Conservation (phyloP, 345 rosid genomes). For the Rubroshorea leprosula region DNA sequence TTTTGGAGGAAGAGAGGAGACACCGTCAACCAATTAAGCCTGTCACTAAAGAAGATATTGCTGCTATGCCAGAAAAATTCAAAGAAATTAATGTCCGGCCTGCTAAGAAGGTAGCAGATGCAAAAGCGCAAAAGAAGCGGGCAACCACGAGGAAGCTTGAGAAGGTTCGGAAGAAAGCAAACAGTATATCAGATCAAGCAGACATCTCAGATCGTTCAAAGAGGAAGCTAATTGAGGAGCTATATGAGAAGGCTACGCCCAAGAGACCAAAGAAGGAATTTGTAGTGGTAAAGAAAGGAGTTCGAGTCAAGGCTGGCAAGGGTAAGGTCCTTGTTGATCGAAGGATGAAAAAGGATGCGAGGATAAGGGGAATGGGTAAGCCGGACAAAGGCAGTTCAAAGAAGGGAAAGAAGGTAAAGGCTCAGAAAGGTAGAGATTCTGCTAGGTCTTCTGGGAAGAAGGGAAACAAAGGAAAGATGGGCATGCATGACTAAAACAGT, state of each 20-base stretch:
- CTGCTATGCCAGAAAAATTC: slow-evolving; percentile 83
- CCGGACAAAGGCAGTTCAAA: slow-evolving; percentile 44
- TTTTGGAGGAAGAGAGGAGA: slow-evolving; percentile 78
- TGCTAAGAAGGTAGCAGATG: slow-evolving; percentile 92
- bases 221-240: slow-evolving; percentile 73
- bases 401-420: slow-evolving; percentile 48
- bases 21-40: slow-evolving; percentile 77
- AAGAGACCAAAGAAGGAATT: slow-evolving; percentile 67
- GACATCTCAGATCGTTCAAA: slow-evolving; percentile 78
- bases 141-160: slow-evolving; percentile 65
- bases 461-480: slow-evolving; percentile 31
- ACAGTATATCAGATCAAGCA: slow-evolving; percentile 61
- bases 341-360: slow-evolving; percentile 77
- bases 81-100: slow-evolving; percentile 88
- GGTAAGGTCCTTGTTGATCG: slow-evolving; percentile 85
- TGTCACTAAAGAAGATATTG: slow-evolving; percentile 75
- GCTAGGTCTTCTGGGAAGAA: slow-evolving; percentile 35
- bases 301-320: slow-evolving; percentile 65
- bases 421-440: slow-evolving; percentile 35
- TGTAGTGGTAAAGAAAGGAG: slow-evolving; percentile 92
- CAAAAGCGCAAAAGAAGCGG: slow-evolving; percentile 87
- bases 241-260: slow-evolving; percentile 74
- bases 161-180: slow-evolving; percentile 90
- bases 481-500: slow-evolving; percentile 4
- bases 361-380: slow-evolving; percentile 50